phyloP scores from a whole-genome alignment of 1,139 yeast species.

The Pneumocystis murina region DNA sequence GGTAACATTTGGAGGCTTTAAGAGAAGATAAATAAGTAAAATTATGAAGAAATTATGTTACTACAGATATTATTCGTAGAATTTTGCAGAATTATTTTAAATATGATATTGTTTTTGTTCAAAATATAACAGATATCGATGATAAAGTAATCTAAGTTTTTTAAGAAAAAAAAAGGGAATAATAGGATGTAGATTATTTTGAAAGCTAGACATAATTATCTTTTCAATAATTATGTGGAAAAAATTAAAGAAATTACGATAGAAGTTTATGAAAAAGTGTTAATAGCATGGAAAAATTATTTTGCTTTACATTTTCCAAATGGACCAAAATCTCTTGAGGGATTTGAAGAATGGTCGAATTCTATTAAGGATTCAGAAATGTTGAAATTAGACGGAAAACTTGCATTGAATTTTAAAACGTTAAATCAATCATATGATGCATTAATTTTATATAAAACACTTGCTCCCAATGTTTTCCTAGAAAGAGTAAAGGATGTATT shows the following conservation, averaged over 20 bases:
- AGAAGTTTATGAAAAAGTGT: constrained; percentile 30
- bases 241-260: constrained; percentile 19
- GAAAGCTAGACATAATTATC: constrained; percentile 78
- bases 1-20: constrained; percentile 13
- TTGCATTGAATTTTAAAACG: constrained; percentile 70
- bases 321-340: constrained; percentile 24
- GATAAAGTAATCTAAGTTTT: constrained; percentile 36
- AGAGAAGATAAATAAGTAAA: background rate
- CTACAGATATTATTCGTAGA: constrained; percentile 84
- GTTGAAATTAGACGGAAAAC: constrained; percentile 53
- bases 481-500: constrained; percentile 50
- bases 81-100: constrained; percentile 82
- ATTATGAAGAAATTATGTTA: constrained; percentile 57
- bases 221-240: constrained; percentile 43
- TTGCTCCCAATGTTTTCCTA: constrained; percentile 28
- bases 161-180: background rate
- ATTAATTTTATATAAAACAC: constrained; percentile 18
- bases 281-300: constrained; percentile 36
- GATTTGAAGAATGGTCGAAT: constrained; percentile 39
- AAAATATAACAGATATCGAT: constrained; percentile 93
- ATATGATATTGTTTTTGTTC: constrained; percentile 71
- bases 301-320: constrained; percentile 44
- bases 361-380: constrained; percentile 36
- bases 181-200: constrained; percentile 41
- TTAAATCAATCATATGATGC: constrained; percentile 21